These are phyloP conservation scores for Diaporthe capsici DNA, from an alignment of 2,329 filamentous ascomycete species.

Conservation along the genomic window DNA sequence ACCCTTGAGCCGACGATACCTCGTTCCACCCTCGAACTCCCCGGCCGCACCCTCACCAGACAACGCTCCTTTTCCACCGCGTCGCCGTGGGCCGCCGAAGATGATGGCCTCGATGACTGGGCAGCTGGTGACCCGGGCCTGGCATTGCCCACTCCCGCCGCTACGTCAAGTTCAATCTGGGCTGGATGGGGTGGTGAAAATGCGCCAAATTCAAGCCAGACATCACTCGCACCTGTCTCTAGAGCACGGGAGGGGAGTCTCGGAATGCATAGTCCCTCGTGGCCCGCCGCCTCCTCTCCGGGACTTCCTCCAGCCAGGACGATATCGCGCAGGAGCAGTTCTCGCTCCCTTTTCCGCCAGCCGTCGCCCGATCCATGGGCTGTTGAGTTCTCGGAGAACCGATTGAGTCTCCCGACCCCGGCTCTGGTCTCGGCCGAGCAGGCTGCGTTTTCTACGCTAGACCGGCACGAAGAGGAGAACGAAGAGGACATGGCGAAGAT, in stretches of 20 bases:
- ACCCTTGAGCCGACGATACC: slow-evolving; percentile 57
- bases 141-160: slow-evolving; percentile 43
- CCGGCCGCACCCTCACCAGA: slow-evolving; percentile 49
- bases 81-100: slow-evolving; percentile 60
- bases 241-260: slow-evolving; percentile 51
- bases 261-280: slow-evolving; percentile 56
- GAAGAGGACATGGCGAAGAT: slow-evolving; percentile 11
- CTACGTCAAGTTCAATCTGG: slow-evolving; percentile 48
- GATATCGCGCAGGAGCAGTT: slow-evolving; percentile 41
- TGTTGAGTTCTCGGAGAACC: slow-evolving; percentile 48
- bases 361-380: slow-evolving; percentile 61
- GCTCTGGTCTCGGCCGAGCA: slow-evolving; percentile 39
- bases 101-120: slow-evolving; percentile 58
- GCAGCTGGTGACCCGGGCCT: slow-evolving; percentile 48
- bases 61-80: slow-evolving; percentile 47
- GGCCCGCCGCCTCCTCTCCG: slow-evolving; percentile 57
- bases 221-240: slow-evolving; percentile 45
- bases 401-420: slow-evolving; percentile 35
- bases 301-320: slow-evolving; percentile 48
- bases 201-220: slow-evolving; percentile 45
- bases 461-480: slow-evolving; percentile 37
- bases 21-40: slow-evolving; percentile 54
- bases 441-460: slow-evolving; percentile 37
- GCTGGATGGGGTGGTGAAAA: slow-evolving; percentile 47
- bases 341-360: slow-evolving; percentile 47